Base-by-base conservation (phyloP, 805 yeast genomes). In the Nematodospora valgi region DNA sequence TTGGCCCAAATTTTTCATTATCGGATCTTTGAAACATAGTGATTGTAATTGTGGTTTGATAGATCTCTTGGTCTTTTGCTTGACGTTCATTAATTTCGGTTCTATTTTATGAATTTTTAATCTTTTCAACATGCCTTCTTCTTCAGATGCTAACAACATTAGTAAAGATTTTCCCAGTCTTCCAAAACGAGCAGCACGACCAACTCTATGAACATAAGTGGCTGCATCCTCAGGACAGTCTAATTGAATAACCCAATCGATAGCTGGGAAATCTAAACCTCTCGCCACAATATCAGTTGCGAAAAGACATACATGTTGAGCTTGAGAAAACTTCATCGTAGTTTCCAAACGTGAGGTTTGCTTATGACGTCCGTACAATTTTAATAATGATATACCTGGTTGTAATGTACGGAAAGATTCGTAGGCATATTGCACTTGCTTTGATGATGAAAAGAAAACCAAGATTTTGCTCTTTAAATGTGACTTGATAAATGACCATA, bases 221-320 rank as follows among this genome's bases (percentile, higher is more conserved):
- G 88, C 86, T 2, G 78, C 73, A 57, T 86, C 95, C 54, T 87
- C 96, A 0, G 96, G 96, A 49, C 94, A 85, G 54, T 87, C 96
- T 1, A 86, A 72, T 56, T 87, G 96, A 6, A 87, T 68, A n/a
- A 87, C 95, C 96, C 96, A 87, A 52, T 88, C 94, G 32, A 87
- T 85, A 5, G 89, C 85, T 0, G 96, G 96, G 59, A 88, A 86
- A 57, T 87, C 96, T 26, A 87, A 74, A 12, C 96, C 96, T 55
- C 96, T 69, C 1, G 96, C 95, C 9, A 86, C 95, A 29, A 87
- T 82, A 61, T 87, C 96, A 0, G 96, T 87, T 0, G 95, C 93
- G 52, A 87, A 79, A 31, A 87, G 62, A 62, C 95, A 86, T 11
- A 86, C 85, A 35, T 83, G 76, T 46, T 82, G 84, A 2, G 94